Conservation (phyloP, 1,284 basidiomycete species). For the Tilletia indica region DNA sequence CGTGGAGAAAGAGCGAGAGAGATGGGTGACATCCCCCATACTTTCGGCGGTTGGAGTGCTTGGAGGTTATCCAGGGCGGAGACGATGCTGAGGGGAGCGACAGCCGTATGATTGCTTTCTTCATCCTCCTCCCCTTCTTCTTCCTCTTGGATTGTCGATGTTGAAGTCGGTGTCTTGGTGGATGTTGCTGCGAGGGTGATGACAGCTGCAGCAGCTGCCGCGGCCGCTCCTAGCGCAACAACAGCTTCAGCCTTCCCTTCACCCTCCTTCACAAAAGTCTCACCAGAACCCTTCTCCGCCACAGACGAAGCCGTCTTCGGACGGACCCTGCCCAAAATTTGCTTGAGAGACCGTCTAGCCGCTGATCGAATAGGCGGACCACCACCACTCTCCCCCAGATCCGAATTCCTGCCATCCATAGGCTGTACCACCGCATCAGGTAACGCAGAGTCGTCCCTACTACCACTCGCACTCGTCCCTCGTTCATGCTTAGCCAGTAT, state of each 20-base stretch:
- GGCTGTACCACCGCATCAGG: background rate
- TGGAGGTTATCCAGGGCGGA: background rate
- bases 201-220: background rate
- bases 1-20: conserved; percentile 37
- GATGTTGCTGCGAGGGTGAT: background rate
- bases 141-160: background rate
- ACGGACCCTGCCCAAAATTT: background rate
- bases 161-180: background rate
- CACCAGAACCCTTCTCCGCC: background rate
- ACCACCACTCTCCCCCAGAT: too few relatives aligned
- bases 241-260: background rate
- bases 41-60: background rate
- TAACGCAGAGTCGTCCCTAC: conserved; percentile 5
- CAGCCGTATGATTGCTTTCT: background rate
- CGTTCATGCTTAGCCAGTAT: background rate
- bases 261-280: background rate
- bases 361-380: background rate
- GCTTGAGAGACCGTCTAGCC: background rate
- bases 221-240: background rate
- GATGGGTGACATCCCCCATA: conserved; percentile 35
- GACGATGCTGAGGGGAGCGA: background rate
- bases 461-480: background rate
- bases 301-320: background rate
- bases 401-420: background rate
- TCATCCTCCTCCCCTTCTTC: background rate